Conservation (phyloP, 2,329 filamentous ascomycete species). For the Claviceps pazoutovae region DNA sequence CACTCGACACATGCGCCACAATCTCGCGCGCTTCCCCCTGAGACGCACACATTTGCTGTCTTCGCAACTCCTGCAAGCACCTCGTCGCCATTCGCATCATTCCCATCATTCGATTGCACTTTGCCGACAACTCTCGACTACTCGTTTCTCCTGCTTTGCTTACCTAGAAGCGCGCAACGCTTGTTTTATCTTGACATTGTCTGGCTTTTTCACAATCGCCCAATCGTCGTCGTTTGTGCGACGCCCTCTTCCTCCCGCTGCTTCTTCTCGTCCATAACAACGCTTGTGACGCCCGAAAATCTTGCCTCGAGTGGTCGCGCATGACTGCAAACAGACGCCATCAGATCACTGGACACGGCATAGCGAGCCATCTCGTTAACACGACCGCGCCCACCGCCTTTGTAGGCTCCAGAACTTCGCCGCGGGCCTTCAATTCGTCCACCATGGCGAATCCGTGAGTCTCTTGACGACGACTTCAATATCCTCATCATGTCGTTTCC, state of each 20-base stretch:
- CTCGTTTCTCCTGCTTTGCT: background rate
- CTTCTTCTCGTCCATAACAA: background rate
- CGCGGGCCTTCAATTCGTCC: constrained; percentile 1
- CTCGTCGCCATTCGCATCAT: background rate
- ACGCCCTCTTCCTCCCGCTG: background rate
- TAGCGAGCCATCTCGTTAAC: background rate
- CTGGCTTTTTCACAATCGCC: background rate
- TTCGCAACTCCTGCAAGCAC: constrained; percentile 3
- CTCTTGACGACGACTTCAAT: background rate
- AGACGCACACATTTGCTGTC: background rate
- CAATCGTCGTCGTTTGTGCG: background rate
- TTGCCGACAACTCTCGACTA: background rate
- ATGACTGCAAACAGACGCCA: background rate
- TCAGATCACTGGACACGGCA: background rate
- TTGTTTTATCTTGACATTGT: background rate
- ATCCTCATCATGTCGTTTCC: background rate
- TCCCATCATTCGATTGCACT: background rate
- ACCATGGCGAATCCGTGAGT: constrained; percentile 12
- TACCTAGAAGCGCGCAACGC: background rate
- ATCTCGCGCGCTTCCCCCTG: constrained; percentile 1
- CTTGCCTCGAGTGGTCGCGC: background rate
- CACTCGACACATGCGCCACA: constrained; percentile 1
- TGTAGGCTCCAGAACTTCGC: background rate
- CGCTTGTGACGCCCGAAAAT: background rate
- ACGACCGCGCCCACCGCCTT: background rate